Conservation (phyloP, 2,329 filamentous ascomycete genomes). For the Trichophyton simii region DNA sequence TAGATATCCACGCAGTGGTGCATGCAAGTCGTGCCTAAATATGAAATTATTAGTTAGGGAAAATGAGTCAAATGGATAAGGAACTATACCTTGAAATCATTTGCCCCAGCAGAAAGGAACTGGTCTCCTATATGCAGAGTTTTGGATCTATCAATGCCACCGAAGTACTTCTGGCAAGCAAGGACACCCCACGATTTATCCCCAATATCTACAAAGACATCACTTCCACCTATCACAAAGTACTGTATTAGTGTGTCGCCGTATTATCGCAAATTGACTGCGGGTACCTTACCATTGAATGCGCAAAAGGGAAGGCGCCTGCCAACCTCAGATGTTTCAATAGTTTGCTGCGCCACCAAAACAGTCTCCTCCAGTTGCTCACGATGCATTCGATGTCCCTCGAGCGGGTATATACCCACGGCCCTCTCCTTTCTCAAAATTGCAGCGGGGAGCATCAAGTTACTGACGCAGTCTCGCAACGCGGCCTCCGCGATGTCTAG, state of each 20-base stretch:
- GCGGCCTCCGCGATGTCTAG: conserved; percentile 81
- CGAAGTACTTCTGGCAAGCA: conserved; percentile 85
- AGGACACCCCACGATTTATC: conserved; percentile 95
- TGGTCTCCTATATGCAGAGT: conserved; percentile 93
- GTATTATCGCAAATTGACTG: neutral
- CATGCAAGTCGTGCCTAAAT: conserved; percentile 63
- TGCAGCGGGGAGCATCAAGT: conserved; percentile 64
- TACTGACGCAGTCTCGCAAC: conserved; percentile 65
- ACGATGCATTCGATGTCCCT: conserved; percentile 58
- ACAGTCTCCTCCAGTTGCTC: conserved; percentile 95
- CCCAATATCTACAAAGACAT: conserved; percentile 96
- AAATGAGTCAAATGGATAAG: neutral
- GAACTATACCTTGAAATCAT: conserved; percentile 71
- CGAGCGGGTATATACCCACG: conserved; percentile 59
- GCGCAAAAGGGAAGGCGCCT: conserved; percentile 75
- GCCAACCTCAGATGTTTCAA: conserved; percentile 66
- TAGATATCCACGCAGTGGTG: conserved; percentile 95
- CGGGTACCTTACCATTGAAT: conserved; percentile 58
- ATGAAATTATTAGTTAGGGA: neutral
- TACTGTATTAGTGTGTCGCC: neutral
- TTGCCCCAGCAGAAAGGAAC: conserved; percentile 86
- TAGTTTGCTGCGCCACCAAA: conserved; percentile 79
- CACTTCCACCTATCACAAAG: conserved; percentile 54
- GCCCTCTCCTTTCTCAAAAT: conserved; percentile 81
- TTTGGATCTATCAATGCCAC: conserved; percentile 58